Conservation (phyloP, 257 asterid species). For the Capsicum pubescens region DNA sequence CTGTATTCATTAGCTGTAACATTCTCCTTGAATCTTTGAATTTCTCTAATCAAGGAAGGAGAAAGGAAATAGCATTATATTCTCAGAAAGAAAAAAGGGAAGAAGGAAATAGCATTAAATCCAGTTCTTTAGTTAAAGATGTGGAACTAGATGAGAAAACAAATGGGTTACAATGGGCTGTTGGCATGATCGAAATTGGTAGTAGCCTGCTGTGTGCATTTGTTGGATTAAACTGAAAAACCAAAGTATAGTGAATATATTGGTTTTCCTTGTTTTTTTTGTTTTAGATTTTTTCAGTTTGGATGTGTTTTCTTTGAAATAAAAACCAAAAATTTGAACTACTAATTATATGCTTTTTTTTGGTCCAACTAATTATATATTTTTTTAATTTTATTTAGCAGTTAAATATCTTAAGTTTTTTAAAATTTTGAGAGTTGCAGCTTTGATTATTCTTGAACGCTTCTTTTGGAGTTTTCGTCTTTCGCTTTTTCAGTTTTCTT, state of each 20-base stretch:
- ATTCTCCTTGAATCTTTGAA: constrained; percentile 19
- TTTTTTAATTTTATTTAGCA: background rate
- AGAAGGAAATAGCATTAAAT: constrained; percentile 11
- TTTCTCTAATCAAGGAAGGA: constrained; percentile 20
- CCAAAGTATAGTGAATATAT: background rate
- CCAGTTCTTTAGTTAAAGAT: background rate
- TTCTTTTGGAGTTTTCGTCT: background rate
- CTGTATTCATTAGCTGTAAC: constrained; percentile 15
- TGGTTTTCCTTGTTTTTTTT: background rate
- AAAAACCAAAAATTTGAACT: background rate
- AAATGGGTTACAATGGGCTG: background rate
- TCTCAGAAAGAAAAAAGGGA: background rate
- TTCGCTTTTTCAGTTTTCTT: background rate
- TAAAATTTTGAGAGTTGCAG: background rate
- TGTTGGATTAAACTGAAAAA: background rate
- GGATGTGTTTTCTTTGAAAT: background rate
- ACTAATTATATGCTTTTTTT: background rate
- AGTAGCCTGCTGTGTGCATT: constrained; percentile 3
- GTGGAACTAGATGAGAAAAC: constrained; percentile 8
- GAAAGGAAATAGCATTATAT: background rate
- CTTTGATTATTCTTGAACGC: background rate
- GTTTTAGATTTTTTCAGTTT: background rate
- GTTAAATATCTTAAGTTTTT: background rate
- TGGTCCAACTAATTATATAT: background rate
- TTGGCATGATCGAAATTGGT: background rate